These are phyloP conservation scores for Tulasnella sp. DNA, from an alignment of 768 basidiomycete genomes.

Conservation along the genomic window DNA sequence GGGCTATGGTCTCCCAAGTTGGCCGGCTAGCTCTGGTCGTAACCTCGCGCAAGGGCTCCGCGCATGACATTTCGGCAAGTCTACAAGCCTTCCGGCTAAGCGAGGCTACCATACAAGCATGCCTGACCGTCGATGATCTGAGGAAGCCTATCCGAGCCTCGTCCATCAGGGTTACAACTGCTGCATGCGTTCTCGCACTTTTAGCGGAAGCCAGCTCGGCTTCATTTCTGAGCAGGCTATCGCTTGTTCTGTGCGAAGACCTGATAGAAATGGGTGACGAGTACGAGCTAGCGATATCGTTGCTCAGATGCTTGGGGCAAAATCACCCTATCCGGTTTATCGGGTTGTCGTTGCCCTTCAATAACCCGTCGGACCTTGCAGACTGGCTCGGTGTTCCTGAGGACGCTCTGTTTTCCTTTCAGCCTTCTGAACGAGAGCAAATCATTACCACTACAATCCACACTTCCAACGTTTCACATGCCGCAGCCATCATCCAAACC, in stretches of 20 bases:
- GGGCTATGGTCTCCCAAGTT: neutral
- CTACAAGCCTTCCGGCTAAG: conserved; percentile 43
- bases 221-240: conserved; percentile 41
- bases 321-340: conserved; percentile 63
- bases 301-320: conserved; percentile 63
- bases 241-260: conserved; percentile 75
- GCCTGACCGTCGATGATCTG: conserved; percentile 35
- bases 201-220: conserved; percentile 25
- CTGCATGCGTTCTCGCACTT: conserved; percentile 44
- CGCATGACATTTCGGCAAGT: conserved; percentile 45
- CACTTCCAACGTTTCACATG: conserved; percentile 81
- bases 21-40: conserved; percentile 57
- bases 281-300: conserved; percentile 77
- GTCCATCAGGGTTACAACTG: conserved; percentile 53
- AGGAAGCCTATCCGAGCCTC: conserved; percentile 1
- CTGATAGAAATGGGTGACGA: conserved; percentile 73
- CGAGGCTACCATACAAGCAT: conserved; percentile 35
- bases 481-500: conserved; percentile 78
- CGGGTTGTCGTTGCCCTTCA: conserved; percentile 71
- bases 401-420: conserved; percentile 66
- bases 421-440: conserved; percentile 77
- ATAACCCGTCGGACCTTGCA: conserved; percentile 75
- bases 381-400: conserved; percentile 75
- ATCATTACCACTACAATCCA: conserved; percentile 62
- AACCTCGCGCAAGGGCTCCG: conserved; percentile 56